Conservation (phyloP, 139 green algal species). For the Picochlorum costavermella region DNA sequence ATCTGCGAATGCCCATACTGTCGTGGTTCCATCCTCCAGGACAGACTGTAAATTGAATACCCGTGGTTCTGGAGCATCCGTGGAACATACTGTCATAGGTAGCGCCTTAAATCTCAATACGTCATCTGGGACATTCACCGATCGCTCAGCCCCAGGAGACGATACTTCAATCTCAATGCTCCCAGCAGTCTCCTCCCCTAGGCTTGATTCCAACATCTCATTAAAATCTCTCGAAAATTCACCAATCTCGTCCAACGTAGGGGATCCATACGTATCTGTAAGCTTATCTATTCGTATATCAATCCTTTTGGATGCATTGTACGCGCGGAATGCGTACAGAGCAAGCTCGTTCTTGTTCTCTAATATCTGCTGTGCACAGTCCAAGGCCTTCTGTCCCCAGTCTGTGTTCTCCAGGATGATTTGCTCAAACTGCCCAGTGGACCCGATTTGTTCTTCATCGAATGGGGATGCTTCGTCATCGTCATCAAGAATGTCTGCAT, state of each 20-base stretch:
- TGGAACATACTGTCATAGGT: slow-evolving; percentile 46
- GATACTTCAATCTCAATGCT: slow-evolving; percentile 63
- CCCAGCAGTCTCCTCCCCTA: slow-evolving; percentile 41
- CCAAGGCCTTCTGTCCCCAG: slow-evolving; percentile 24
- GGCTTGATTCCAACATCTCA: slow-evolving; percentile 21
- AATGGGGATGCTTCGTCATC: too few species aligned
- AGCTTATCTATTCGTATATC: slow-evolving; percentile 59
- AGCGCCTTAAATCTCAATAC: slow-evolving; percentile 42
- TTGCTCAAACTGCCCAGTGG: too few species aligned
- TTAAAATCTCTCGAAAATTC: slow-evolving; percentile 35
- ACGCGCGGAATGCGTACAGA: slow-evolving; percentile 27
- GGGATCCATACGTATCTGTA: slow-evolving; percentile 51
- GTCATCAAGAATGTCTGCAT: too few species aligned
- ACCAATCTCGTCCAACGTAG: slow-evolving; percentile 52
- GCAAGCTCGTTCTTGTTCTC: neutral
- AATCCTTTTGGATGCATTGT: slow-evolving; percentile 19
- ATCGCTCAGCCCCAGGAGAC: slow-evolving; percentile 50
- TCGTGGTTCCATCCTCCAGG: slow-evolving; percentile 27
- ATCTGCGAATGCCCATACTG: slow-evolving; percentile 49
- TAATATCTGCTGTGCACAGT: slow-evolving; percentile 16
- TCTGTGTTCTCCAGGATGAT: too few species aligned
- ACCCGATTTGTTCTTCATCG: too few species aligned
- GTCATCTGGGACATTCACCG: slow-evolving; percentile 43
- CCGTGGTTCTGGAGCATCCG: neutral
- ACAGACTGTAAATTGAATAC: neutral